phyloP scores from a whole-genome alignment of 1,284 basidiomycete genomes.

The Moniliella sp. region DNA sequence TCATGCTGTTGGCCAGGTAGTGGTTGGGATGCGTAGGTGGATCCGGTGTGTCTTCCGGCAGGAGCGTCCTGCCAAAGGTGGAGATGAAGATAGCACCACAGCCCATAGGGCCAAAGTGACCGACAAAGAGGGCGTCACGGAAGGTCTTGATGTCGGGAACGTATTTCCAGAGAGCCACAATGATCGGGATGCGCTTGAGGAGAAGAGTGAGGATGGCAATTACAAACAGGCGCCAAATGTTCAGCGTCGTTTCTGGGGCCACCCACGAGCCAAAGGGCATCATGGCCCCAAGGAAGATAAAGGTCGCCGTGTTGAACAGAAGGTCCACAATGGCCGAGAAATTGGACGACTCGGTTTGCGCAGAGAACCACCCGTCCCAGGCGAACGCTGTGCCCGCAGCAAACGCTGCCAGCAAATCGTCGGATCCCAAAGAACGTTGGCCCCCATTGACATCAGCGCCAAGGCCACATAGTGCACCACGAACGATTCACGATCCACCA shows the following conservation, averaged over 20 bases:
- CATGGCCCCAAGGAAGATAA: slow-evolving; percentile 33
- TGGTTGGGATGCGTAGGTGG: slow-evolving; percentile 25
- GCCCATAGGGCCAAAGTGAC: slow-evolving; percentile 33
- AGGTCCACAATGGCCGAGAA: slow-evolving; percentile 90
- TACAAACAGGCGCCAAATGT: slow-evolving; percentile 24
- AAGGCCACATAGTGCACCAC: slow-evolving; percentile 70
- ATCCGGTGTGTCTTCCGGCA: slow-evolving; percentile 19
- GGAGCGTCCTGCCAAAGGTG: slow-evolving; percentile 18
- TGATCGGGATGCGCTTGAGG: slow-evolving; percentile 27
- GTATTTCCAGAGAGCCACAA: slow-evolving; percentile 26
- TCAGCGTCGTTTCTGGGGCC: slow-evolving; percentile 17
- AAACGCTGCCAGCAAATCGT: slow-evolving; percentile 47
- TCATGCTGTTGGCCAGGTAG: slow-evolving; percentile 23
- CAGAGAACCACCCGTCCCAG: slow-evolving; percentile 46
- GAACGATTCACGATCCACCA: slow-evolving; percentile 73
- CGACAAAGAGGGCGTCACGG: slow-evolving; percentile 30
- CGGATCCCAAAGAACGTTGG: slow-evolving; percentile 29
- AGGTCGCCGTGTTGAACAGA: slow-evolving; percentile 37
- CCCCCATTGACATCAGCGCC: slow-evolving; percentile 54
- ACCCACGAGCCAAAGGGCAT: slow-evolving; percentile 21
- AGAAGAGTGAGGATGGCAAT: slow-evolving; percentile 22
- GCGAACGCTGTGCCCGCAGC: slow-evolving; percentile 87
- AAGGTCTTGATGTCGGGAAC: slow-evolving; percentile 34
- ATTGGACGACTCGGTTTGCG: slow-evolving; percentile 37
- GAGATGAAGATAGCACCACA: slow-evolving; percentile 31